Evolutionary conservation across 345 rosid genomes (phyloP).

Genomic region (Eutrema heterophyllum): DNA sequence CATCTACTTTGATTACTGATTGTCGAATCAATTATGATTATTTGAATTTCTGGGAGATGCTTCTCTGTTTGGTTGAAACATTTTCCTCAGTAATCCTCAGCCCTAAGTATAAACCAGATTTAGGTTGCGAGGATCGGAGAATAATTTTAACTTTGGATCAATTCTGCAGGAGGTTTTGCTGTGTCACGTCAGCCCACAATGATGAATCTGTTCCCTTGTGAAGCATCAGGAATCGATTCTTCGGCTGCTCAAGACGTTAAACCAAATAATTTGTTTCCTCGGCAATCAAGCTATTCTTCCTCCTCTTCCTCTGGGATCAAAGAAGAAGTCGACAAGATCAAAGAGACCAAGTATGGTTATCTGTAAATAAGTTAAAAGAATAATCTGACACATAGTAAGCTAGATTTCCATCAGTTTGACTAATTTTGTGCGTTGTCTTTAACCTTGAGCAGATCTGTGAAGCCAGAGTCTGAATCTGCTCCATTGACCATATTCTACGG

Average conservation of each 20-base stretch:
- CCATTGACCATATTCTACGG: constrained; percentile 81
- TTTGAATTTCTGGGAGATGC: not conserved
- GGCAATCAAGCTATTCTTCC: constrained; percentile 41
- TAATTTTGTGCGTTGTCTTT: constrained; percentile 8
- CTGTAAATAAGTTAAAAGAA: not conserved
- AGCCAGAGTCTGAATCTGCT: constrained; percentile 39
- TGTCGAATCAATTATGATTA: not conserved
- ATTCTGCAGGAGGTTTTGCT: constrained; percentile 17
- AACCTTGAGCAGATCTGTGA: constrained; percentile 25
- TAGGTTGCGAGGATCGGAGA: not conserved
- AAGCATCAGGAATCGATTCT: constrained; percentile 7
- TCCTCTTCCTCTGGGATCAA: constrained; percentile 29
- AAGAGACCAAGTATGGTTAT: constrained; percentile 37
- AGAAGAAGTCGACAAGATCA: constrained; percentile 35
- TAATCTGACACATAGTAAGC: not conserved
- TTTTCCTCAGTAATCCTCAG: too few species aligned
- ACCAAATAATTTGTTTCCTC: constrained; percentile 60
- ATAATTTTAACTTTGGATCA: not conserved
- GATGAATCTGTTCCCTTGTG: constrained; percentile 62
- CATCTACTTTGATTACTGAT: not conserved
- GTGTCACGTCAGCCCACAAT: constrained; percentile 31
- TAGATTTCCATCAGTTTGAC: not conserved
- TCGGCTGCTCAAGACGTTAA: constrained; percentile 22
- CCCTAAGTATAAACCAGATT: too few species aligned
- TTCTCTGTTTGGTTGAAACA: not conserved